phyloP scores from a whole-genome alignment of 2,329 filamentous ascomycete genomes.

The Bipolaris victoriae region DNA sequence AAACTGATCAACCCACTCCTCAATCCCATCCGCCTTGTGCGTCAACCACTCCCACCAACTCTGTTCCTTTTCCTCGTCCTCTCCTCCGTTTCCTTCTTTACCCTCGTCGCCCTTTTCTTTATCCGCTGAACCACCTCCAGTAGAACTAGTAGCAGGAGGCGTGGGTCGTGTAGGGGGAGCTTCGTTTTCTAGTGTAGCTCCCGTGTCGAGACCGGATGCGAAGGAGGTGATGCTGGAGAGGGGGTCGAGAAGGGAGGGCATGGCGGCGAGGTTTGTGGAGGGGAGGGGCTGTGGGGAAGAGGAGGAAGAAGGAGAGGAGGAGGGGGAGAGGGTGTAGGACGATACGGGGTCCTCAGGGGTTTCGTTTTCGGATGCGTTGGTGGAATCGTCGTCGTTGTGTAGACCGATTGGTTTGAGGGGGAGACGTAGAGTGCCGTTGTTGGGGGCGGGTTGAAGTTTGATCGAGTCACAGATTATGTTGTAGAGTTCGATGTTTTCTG shows the following conservation, averaged over 20 bases:
- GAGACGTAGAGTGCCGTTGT: constrained; percentile 85
- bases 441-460: constrained; percentile 72
- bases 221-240: constrained; percentile 32
- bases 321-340: constrained; percentile 8
- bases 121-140: not conserved
- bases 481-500: constrained; percentile 94
- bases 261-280: constrained; percentile 21
- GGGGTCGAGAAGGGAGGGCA: constrained; percentile 21
- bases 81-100: not conserved
- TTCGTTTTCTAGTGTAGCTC: constrained; percentile 12
- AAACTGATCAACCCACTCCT: constrained; percentile 47
- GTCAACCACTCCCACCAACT: constrained; percentile 48
- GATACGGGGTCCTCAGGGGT: constrained; percentile 61
- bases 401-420: constrained; percentile 69
- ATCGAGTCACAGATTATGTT: constrained; percentile 92
- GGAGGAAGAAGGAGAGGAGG: constrained; percentile 41
- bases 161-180: constrained; percentile 1
- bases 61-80: constrained; percentile 11
- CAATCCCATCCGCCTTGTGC: constrained; percentile 44
- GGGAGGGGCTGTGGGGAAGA: constrained; percentile 3
- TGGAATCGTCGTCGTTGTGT: constrained; percentile 59
- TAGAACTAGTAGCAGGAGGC: constrained; percentile 4
- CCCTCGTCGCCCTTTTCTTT: not conserved
- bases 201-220: constrained; percentile 29
- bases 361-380: constrained; percentile 51